Conservation (phyloP, 2,329 filamentous ascomycete genomes). For the Fusarium coicis region DNA sequence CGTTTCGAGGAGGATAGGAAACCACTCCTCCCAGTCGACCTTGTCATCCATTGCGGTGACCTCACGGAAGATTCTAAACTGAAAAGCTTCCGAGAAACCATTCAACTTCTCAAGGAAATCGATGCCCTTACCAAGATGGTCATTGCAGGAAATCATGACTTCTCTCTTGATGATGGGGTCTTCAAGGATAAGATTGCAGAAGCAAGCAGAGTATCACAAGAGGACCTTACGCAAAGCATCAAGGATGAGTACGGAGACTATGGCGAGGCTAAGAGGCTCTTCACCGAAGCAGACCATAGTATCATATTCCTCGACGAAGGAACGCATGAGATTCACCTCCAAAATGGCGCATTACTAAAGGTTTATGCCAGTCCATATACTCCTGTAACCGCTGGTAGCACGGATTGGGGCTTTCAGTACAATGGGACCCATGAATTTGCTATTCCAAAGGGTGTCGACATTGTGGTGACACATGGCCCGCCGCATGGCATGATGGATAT, state of each 20-base stretch:
- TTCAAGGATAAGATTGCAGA: conserved; percentile 49
- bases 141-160: conserved; percentile 65
- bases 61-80: conserved; percentile 58
- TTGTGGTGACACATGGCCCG: conserved; percentile 52
- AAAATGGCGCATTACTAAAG: conserved; percentile 54
- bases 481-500: conserved; percentile 56
- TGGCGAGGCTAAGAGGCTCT: conserved; percentile 49
- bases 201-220: conserved; percentile 11
- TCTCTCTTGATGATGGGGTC: conserved; percentile 50
- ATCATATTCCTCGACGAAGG: conserved; percentile 58
- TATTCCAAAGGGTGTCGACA: conserved; percentile 42
- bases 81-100: conserved; percentile 50
- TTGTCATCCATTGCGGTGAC: conserved; percentile 62
- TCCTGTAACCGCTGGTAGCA: conserved; percentile 47
- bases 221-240: conserved; percentile 9
- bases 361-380: conserved; percentile 61
- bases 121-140: conserved; percentile 59
- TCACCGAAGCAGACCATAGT: conserved; percentile 39
- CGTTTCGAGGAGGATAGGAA: background rate
- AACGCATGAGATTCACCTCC: conserved; percentile 51
- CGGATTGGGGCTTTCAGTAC: conserved; percentile 59
- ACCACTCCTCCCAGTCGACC: conserved; percentile 45
- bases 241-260: conserved; percentile 51
- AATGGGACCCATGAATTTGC: conserved; percentile 39
- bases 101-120: conserved; percentile 53